A percentile compares a stretch with the other conserved stretches of the same genome.
These are phyloP conservation scores for Metschnikowia santaceciliae DNA, from an alignment of 805 yeast genomes.

Conservation along the genomic window DNA sequence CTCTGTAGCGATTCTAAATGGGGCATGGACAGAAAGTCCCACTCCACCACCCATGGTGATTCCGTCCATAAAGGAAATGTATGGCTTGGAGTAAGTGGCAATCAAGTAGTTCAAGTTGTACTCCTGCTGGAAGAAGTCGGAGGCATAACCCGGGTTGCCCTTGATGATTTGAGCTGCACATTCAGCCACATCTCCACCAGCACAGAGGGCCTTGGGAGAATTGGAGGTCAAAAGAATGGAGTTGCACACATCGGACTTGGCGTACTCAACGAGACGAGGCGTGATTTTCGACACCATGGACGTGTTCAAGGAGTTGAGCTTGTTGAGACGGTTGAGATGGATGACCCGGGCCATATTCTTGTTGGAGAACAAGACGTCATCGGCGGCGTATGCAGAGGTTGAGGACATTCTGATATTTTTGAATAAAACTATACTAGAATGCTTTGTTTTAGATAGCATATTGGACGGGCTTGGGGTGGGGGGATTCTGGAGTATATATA, in stretches of 20 bases:
- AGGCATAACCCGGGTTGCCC: slow-evolving; percentile 45
- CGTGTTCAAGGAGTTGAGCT: slow-evolving; percentile 78
- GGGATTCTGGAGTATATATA: slow-evolving; percentile 12
- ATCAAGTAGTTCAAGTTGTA: slow-evolving; percentile 76
- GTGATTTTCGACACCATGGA: slow-evolving; percentile 70
- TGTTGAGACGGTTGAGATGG: slow-evolving; percentile 72
- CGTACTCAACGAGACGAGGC: slow-evolving; percentile 73
- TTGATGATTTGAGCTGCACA: slow-evolving; percentile 59
- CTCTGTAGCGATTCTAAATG: slow-evolving; percentile 92
- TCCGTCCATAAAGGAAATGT: slow-evolving; percentile 83
- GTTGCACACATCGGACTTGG: slow-evolving; percentile 62
- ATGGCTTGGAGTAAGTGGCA: slow-evolving; percentile 82
- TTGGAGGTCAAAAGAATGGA: slow-evolving; percentile 65
- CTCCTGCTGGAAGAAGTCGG: slow-evolving; percentile 71
- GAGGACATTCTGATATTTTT: slow-evolving; percentile 19
- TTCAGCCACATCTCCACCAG: slow-evolving; percentile 93
- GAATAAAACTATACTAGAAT: slow-evolving; percentile 7
- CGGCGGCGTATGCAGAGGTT: slow-evolving; percentile 24
- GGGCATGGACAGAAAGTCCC: slow-evolving; percentile 84
- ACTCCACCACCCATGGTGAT: slow-evolving; percentile 99
- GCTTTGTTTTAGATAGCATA: slow-evolving; percentile 13
- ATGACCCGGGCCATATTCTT: slow-evolving; percentile 66
- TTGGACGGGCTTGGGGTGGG: slow-evolving; percentile 5
- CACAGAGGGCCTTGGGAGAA: slow-evolving; percentile 75
- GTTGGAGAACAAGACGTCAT: slow-evolving; percentile 62